Base-by-base conservation (phyloP, 148 eudicot genomes). In the Cornus florida region DNA sequence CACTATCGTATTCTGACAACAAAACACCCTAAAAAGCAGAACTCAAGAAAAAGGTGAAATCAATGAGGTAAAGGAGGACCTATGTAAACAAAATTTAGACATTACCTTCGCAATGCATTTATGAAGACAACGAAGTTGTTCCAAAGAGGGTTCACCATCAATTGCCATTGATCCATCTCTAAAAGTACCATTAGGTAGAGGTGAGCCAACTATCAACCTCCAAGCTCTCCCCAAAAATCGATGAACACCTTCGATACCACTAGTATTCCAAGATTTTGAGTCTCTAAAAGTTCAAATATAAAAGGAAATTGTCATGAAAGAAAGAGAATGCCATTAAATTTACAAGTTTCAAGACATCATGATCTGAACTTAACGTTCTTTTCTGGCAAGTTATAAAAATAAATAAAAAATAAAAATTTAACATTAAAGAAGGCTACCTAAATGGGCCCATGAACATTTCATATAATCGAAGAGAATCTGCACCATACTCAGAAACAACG, bases 361-460 rank as follows among this genome's bases (percentile, higher is more conserved):
- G 43, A 32, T 74, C 12, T 48, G 35, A 7, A 56, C 14, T 53
- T 35, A 20, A 67, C 6, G 48, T 43, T 43, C 10, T 43, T 43
- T 6, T 43, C 48, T 43, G 48, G 22, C 35, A 59, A 74, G 19
- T 53, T 11, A 1, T 1, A 53, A 53, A 28, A 28, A 28, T 28
- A 28, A 28, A 28, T 28, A 28, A 28, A 28, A 28, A 28, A 0
- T 28, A 50, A 10, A 53, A 16, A 62, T 3, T 2, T 17, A 62
- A 20, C 8, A 62, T 6, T 62, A n/a, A 62, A 62, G 24, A 77
- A 71, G 73, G 68, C 72, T 78, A 96, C 99, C 99, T 91, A 74
- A 96, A 83, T 84, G 99, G 98, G 74, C 98, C 99, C 99, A 92
- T 96, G 88, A 96, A 96, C 99, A 96, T 96, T 85, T 96, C 99